Base-by-base conservation (phyloP, 306 rosid genomes). In the Quercus mongolica region DNA sequence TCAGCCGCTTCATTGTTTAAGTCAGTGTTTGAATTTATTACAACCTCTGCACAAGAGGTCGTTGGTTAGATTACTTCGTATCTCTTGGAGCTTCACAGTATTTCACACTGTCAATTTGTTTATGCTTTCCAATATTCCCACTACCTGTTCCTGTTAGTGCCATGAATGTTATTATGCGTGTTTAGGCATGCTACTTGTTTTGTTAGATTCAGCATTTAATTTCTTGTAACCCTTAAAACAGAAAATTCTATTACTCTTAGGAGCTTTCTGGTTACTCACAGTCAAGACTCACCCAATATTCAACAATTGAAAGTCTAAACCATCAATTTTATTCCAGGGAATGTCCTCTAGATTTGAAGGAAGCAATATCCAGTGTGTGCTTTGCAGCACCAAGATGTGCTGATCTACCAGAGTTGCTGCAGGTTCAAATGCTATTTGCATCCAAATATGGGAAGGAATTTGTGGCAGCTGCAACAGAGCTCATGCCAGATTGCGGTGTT, bases 381-480 rank as follows among this genome's bases (percentile, higher is more conserved):
- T 94, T 94, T 88, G 97, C 97, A 49, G 99, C 99, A 51, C 99
- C 99, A 63, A 90, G 99, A 79, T 92, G 99, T 78, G 94, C 99
- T 4, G 97, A 92, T 86, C 90, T 94, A 59, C 86, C 97, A 1
- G 99, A 94, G 86, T 83, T 94, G 83, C 79, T 91, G 81, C 99
- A 94, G 86, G 99, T 92, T 86, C 99, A 94, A 86, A 19, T 90
- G 71, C 85, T 83, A 78, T 94, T 94, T 87, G 90, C 80, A 20
- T 74, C 89, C 52, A 94, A 94, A 89, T 94, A 92, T 78, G 99
- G 99, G 56, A 94, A 86, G 80, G 97, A 94, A 79, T 94, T 94
- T 87, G 72, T 91, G 57, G 82, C 92, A 64, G 97, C 94, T 52
- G 94, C 95, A 17, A 85, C 97, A n/a, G 99, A 91, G 90, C 97